Evolutionary conservation across 352 stramenopile genomes (phyloP), one percentile per base, ranked within the genome.

Genomic region (Plasmopara halstedii): DNA sequence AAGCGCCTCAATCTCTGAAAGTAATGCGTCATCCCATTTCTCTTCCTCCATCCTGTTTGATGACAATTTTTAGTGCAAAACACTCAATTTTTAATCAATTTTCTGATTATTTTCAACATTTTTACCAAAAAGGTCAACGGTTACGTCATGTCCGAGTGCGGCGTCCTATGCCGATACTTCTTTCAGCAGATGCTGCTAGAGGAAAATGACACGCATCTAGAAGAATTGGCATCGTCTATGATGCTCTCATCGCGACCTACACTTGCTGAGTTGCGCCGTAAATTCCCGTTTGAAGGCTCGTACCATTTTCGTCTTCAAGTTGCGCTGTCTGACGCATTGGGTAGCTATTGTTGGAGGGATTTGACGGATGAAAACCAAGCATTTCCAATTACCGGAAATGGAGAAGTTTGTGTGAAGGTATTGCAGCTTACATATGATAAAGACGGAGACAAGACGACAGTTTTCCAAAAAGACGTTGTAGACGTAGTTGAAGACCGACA

Each of bases 1-100:
- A 20, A 90, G 56, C 57, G 73, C 68, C 26, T 69, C 62, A 46
- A 90, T 74, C 61, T 82, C 66, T 21, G 64, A 81, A 53, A 80
- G 62, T 39, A 93, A 55, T 51, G 70, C 79, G 58, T 90, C 82
- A 56, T 93, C 82, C 82, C 82, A 93, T 21, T 90, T 76, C 43
- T 90, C 81, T 32, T 88, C 75, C 32, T 62, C 56, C 55, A 65
- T 42, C n/a, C n/a, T n/a, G 6, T 11, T 32, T 11, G 26, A 11
- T 6, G 6, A 32, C 6, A 11, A 11, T 11, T 32, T 32, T 6
- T 32, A 6, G 6, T 32, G 26, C 11, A 11, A 32, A 32, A n/a
- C n/a, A n/a, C n/a, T n/a, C n/a, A n/a, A n/a, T n/a, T n/a, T n/a
- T n/a, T n/a, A 23, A 17, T 29, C 42, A 40, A 48, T 48, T 5